Evolutionary conservation across 768 basidiomycete genomes (phyloP).

Genomic region (Psilocybe cubensis): DNA sequence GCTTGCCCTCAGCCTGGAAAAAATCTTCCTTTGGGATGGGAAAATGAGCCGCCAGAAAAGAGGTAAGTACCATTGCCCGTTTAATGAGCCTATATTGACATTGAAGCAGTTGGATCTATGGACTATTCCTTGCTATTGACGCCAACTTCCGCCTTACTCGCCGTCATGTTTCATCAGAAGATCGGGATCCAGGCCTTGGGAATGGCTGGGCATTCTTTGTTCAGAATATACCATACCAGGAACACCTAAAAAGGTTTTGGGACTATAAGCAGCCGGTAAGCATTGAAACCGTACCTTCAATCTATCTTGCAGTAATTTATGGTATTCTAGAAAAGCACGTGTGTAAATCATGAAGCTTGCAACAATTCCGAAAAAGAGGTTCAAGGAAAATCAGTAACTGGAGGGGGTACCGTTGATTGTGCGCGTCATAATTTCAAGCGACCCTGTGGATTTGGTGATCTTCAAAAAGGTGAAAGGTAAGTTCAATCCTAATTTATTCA

Average conservation of each 20-base stretch:
- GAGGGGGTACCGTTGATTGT: conserved; percentile 26
- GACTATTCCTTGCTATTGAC: conserved; percentile 25
- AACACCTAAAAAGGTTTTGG: conserved; percentile 10
- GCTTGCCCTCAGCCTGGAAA: conserved; percentile 33
- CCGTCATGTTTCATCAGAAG: conserved; percentile 24
- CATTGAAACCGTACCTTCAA: background rate
- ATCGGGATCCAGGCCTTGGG: conserved; percentile 23
- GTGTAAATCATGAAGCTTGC: conserved; percentile 17
- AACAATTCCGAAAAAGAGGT: conserved; percentile 16
- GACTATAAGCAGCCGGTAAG: conserved; percentile 5
- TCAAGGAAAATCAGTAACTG: conserved; percentile 23
- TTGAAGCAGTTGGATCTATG: conserved; percentile 21
- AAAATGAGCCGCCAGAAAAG: conserved; percentile 5
- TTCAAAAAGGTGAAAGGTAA: conserved; percentile 37
- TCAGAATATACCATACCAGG: conserved; percentile 19
- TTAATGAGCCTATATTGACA: background rate
- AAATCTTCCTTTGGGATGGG: conserved; percentile 29
- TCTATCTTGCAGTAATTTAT: background rate
- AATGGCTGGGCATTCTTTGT: conserved; percentile 27
- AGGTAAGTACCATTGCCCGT: conserved; percentile 13
- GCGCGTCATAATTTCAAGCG: conserved; percentile 28
- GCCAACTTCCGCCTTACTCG: conserved; percentile 32
- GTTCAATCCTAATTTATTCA: background rate
- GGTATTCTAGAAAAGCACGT: conserved; percentile 16
- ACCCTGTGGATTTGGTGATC: conserved; percentile 27